Evolutionary conservation across 2,329 filamentous ascomycete genomes (phyloP), one percentile per base, ranked within the genome.

Genomic region (Zymoseptoria crescenta): DNA sequence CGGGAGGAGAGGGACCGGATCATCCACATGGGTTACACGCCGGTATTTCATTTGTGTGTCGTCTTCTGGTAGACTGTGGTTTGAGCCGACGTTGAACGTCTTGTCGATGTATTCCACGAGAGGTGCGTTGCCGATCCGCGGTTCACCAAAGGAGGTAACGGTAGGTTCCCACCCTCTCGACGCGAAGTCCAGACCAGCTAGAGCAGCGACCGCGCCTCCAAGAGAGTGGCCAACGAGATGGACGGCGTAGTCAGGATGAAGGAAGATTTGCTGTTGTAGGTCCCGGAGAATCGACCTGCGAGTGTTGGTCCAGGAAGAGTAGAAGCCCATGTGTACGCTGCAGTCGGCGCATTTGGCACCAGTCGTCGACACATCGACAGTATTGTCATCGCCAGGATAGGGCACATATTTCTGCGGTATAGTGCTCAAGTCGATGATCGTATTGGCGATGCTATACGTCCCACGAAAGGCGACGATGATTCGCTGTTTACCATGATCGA

Each of bases 61-160:
- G 53, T 62, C 58, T 52, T 58, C 56, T 2, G 60, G 60, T 10
- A 54, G 10, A 13, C 19, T n/a, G 1, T 35, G 7, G 3, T 48
- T 55, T 73, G n/a, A 28, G n/a, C 54, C 54, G 28, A 66, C 49
- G 8, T 68, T 61, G 70, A 86, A 86, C 3, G 76, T 73, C 4
- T 71, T 64, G 62, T 85, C 78, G n/a, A 86, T 73, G 66, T 83
- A 86, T 4, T 72, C 65, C 13, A 74, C 79, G 49, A 87, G 73
- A 2, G 72, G 76, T 50, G 72, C 68, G 65, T 86, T 86, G 1
- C 83, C 83, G 2, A 85, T 68, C 49, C 81, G 77, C 20, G 94
- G 94, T 74, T 97, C 91, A 8, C 94, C 94, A 74, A 96, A 99
- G 0, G 94, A 97, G 4, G 93, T 97, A 49, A 96, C 84, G 13